These are phyloP conservation scores for Pharus latifolius DNA, from an alignment of 176 grass and related monocot genomes.

Conservation along the genomic window DNA sequence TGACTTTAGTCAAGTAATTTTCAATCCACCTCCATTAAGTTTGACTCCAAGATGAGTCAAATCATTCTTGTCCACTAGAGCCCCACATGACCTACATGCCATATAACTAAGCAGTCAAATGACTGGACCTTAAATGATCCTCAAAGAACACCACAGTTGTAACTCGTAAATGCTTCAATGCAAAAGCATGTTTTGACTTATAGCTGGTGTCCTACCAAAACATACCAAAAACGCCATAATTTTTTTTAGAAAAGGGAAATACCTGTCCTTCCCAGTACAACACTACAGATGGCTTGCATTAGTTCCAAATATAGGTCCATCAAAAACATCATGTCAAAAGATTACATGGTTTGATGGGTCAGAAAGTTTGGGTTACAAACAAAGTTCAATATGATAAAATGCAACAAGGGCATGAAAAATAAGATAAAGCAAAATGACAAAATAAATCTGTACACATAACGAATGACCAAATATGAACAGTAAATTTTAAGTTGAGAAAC, in stretches of 20 bases:
- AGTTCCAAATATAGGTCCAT: neutral
- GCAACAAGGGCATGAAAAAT: neutral
- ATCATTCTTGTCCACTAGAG: neutral
- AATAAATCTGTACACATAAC: neutral
- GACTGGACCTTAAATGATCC: neutral
- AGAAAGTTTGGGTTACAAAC: neutral
- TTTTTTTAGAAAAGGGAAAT: neutral
- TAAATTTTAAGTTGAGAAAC: neutral
- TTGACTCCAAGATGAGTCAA: neutral
- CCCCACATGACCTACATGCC: neutral
- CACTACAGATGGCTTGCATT: slow-evolving; percentile 1
- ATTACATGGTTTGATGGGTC: neutral
- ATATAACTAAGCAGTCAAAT: neutral
- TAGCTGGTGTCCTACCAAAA: neutral
- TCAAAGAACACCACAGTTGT: neutral
- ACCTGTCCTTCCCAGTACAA: neutral
- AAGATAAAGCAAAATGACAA: neutral
- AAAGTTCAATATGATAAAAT: neutral
- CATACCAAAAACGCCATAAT: neutral
- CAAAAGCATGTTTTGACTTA: neutral
- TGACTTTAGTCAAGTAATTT: neutral
- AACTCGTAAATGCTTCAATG: neutral
- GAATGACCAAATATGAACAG: neutral
- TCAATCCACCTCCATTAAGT: neutral
- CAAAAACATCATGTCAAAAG: neutral